Evolutionary conservation across 2,329 filamentous ascomycete genomes (phyloP), one percentile per base, ranked within the genome.

Genomic region (Talaromyces sp.): DNA sequence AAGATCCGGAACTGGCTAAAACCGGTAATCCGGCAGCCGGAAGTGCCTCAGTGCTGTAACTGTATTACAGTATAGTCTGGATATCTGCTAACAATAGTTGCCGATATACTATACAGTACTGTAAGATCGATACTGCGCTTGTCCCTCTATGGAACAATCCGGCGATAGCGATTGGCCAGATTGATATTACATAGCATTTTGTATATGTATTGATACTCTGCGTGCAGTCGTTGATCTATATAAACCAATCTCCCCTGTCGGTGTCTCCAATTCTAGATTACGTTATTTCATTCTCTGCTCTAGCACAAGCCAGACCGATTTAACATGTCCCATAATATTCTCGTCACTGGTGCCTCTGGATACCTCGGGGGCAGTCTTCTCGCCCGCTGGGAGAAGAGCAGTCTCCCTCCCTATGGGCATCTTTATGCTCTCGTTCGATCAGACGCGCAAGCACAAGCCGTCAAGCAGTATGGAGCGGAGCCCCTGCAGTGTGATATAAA

Each of bases 291-390:
- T 46, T 21, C 9, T 46, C 43, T 24, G 4, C 19, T 46, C 43
- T 21, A 46, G 21, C 14, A 46, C 8, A 46, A 24, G 43, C 3
- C 5, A 1, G 8, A 46, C 5, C n/a, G 9, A 17, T 43, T 7
- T 5, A 19, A 11, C 43, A 65, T 65, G 62, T 50, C 56, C 9
- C 70, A 69, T 60, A 77, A 78, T 51, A 74, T 82, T 56, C 75
- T 83, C 31, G 72, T 83, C 52, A 83, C 81, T 0, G 81, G 81
- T 9, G 80, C 65, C 29, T 82, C 81, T 0, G 82, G 82, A 26
- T 84, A 84, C 59, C 77, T 84, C 0, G 81, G 81, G 24, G 82
- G 81, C 2, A 77, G 74, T 0, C 68, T 84, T 2, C 76, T 84
- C 5, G 74, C 77, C 9, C 72, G 71, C 6, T 72, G 75, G 61